Base-by-base conservation (phyloP, 176 grass and related monocot species). In the Aegilops speltoides region DNA sequence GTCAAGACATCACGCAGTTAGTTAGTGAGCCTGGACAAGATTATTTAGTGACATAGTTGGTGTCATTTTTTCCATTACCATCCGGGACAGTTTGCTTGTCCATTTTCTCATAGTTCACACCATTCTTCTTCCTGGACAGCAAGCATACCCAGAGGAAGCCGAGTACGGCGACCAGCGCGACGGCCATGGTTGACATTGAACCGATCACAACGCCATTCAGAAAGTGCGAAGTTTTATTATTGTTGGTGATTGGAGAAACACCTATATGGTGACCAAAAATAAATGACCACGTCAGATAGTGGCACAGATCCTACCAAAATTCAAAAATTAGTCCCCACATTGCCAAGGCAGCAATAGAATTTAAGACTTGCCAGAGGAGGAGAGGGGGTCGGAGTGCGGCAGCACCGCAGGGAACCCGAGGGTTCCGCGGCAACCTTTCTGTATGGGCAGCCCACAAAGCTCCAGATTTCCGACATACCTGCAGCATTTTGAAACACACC, bases 381-480 rank as follows among this genome's bases (percentile, higher is more conserved):
- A 89, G 78, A 93, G 84, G 7, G 92, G 88, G 16, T 94, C 87
- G 0, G 97, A 87, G 29, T 94, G 91, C 0, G 97, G 94, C 46
- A 99, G 54, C 68, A 99, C 97, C 10, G 94, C 97, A 84, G 97
- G 97, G 86, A 94, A 99, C 46, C 97, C 97, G 0, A 99, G 89
- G 23, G 76, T 89, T 89, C 92, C 90, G 16, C 86, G 93, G 70
- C 97, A 99, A 72, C 79, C 73, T 63, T 91, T 99, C 63, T 99
- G 89, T 69, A 99, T 93, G 22, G 92, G 89, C 73, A 94, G 54
- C 52, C 97, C 97, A n/a, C 97, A 99, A 11, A 99, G 90, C 76
- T 96, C 97, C n/a, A 99, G 80, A 91, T 99, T 99, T 37, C 97
- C 94, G 3, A 96, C 92, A n/a, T 94, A 99, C 89, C 97, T 99